Conservation (phyloP, 139 green algal species). For the Monoraphidium neglectum region DNA sequence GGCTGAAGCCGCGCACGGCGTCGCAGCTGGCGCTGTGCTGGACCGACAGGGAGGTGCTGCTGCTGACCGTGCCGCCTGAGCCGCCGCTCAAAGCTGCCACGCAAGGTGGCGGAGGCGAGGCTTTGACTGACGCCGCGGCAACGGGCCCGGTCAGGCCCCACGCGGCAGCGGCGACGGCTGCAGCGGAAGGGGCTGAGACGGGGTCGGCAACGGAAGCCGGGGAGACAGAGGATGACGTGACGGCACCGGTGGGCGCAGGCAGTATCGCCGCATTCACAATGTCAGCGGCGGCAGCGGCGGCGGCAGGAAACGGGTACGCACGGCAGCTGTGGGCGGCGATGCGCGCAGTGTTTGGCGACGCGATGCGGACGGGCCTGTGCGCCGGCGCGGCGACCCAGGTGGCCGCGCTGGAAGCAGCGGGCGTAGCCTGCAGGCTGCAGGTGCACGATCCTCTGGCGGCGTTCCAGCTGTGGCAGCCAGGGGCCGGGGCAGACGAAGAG, state of each 20-base stretch:
- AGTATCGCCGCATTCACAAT: no score
- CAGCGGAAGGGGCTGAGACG: no score
- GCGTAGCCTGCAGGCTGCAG: background rate
- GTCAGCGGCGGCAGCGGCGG: background rate
- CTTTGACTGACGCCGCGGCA: no score
- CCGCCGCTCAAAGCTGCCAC: no score
- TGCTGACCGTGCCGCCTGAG: background rate
- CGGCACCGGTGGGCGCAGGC: no score
- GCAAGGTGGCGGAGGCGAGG: no score
- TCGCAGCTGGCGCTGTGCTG: slow-evolving; percentile 13
- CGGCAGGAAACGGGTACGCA: no score
- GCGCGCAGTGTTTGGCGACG: slow-evolving; percentile 5
- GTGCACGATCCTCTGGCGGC: slow-evolving; percentile 21
- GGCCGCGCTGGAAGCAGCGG: slow-evolving; percentile 11
- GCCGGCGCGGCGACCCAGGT: background rate
- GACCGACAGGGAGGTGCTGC: slow-evolving; percentile 15
- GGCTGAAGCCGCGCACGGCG: background rate
- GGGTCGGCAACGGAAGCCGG: no score
- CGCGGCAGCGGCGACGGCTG: background rate
- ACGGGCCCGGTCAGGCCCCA: background rate
- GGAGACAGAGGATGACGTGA: no score
- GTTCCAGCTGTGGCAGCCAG: slow-evolving; percentile 13
- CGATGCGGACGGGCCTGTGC: background rate
- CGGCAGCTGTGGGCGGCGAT: slow-evolving; percentile 3
- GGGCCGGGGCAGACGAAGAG: background rate